A percentile compares a stretch with the other conserved stretches of the same genome.
Conservation (phyloP, 768 basidiomycete genomes). For the Pleurotus citrinopileatus region DNA sequence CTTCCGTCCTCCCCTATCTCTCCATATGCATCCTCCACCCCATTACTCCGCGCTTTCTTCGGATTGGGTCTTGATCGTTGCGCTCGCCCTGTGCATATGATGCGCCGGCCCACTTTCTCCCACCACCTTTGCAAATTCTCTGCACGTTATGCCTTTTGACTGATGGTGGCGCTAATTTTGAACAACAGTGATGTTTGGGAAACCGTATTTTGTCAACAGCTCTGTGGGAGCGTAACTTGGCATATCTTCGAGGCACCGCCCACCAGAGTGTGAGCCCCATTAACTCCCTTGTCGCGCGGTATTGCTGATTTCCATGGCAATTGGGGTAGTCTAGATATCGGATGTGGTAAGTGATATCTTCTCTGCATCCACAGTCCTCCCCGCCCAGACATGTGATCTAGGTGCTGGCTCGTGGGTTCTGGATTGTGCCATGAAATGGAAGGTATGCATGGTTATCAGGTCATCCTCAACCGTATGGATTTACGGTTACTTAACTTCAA, state of each 20-base stretch:
- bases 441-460: constrained; percentile 33
- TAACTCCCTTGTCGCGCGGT: constrained; percentile 1
- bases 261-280: constrained; percentile 49
- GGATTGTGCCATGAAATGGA: constrained; percentile 62
- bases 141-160: constrained; percentile 11
- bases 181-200: constrained; percentile 66
- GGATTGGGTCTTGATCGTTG: neutral
- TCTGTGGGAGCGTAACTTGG: constrained; percentile 59
- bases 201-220: constrained; percentile 48
- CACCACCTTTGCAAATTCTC: neutral
- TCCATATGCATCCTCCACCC: neutral
- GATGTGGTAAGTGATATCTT: constrained; percentile 71
- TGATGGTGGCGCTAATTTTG: constrained; percentile 12
- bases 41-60: neutral
- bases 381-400: constrained; percentile 20
- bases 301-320: constrained; percentile 8
- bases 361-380: no score
- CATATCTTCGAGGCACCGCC: constrained; percentile 63
- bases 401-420: constrained; percentile 77
- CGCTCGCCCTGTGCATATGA: neutral
- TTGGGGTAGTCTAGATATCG: constrained; percentile 58
- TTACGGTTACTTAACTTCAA: constrained; percentile 4
- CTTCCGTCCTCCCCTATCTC: constrained; percentile 8
- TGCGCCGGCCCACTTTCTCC: neutral
- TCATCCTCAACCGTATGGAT: neutral